Conservation (phyloP, 108 stramenopile genomes). For the Parietichytrium sp. region DNA sequence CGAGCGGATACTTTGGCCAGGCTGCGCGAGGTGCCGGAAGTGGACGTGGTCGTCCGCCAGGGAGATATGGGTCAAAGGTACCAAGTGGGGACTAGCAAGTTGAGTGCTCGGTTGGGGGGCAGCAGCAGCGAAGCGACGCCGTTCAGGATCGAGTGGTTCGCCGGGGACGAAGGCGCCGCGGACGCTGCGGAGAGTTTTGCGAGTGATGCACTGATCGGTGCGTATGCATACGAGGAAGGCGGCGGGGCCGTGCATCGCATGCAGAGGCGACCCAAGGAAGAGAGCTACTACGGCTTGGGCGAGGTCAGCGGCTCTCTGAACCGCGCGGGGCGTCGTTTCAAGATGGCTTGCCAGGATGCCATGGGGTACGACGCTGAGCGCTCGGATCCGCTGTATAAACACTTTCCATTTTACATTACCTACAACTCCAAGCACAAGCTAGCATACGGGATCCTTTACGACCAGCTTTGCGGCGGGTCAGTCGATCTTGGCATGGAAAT, state of each 20-base stretch:
- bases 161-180: too few relatives aligned
- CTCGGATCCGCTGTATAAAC: background rate
- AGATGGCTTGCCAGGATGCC: constrained; percentile 27
- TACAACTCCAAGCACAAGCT: constrained; percentile 1
- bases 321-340: constrained; percentile 17
- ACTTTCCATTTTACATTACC: constrained; percentile 38
- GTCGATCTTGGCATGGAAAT: constrained; percentile 6
- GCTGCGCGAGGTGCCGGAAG: too few relatives aligned
- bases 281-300: constrained; percentile 35
- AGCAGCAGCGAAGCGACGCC: too few relatives aligned
- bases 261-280: background rate
- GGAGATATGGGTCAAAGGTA: too few relatives aligned
- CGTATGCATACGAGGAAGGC: background rate
- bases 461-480: constrained; percentile 27
- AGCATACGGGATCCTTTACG: constrained; percentile 34
- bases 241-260: constrained; percentile 7
- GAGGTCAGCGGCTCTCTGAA: constrained; percentile 4
- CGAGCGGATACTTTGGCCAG: too few relatives aligned
- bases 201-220: background rate
- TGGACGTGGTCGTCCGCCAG: too few relatives aligned
- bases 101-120: too few relatives aligned
- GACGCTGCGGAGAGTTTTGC: too few relatives aligned
- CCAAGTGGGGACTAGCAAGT: too few relatives aligned
- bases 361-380: constrained; percentile 33
- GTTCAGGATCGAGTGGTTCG: too few relatives aligned